Percentiles rank a stretch among this genome's conserved stretches.
Evolutionary conservation across 208 protist species (phyloP).

Genomic region (Naegleria gruberi): DNA sequence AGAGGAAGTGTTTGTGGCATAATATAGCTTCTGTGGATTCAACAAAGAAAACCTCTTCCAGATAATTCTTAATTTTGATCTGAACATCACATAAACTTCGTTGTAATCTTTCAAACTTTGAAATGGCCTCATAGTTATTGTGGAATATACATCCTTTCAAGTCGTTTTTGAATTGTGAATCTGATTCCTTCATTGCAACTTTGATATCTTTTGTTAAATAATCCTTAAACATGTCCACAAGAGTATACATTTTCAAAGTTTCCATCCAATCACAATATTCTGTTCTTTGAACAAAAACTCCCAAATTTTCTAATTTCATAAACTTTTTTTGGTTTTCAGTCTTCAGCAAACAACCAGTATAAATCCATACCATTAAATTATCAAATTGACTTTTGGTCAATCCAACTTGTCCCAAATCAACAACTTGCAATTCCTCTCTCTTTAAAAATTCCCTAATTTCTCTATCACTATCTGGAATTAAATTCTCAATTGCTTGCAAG

Average conservation of each 20-base stretch:
- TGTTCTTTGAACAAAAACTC: too few relatives aligned
- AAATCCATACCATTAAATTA: neutral
- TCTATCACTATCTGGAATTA: neutral
- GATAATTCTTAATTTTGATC: neutral
- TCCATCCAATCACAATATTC: neutral
- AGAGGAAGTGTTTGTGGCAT: neutral
- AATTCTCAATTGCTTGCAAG: neutral
- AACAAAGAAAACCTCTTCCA: neutral
- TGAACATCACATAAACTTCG: neutral
- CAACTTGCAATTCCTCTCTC: neutral
- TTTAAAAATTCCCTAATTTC: neutral
- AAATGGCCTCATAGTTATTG: neutral
- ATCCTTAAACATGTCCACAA: neutral
- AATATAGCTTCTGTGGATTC: neutral
- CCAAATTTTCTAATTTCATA: too few relatives aligned
- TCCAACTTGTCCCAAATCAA: neutral
- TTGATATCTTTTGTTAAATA: too few relatives aligned
- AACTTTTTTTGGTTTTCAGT: too few relatives aligned
- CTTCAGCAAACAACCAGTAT: too few relatives aligned
- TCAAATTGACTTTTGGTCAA: neutral
- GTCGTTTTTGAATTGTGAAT: neutral
- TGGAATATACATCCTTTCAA: neutral
- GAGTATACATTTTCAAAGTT: neutral
- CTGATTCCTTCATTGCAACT: neutral
- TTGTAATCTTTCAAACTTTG: neutral